These are phyloP conservation scores for Colletotrichum spinosum DNA, from an alignment of 2,329 filamentous ascomycete species.

Conservation along the genomic window DNA sequence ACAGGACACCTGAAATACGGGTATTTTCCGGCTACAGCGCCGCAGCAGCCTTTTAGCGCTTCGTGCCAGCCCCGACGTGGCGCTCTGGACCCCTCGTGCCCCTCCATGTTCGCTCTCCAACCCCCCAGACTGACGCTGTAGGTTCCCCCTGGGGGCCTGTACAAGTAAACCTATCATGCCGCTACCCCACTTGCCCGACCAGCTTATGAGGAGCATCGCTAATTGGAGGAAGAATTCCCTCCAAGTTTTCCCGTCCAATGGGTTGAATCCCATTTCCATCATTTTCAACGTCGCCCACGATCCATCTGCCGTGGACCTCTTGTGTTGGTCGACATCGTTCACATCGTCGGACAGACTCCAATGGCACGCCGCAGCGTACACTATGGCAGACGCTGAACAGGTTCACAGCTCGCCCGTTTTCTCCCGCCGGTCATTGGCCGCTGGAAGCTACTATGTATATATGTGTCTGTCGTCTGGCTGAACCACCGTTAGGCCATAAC, in stretches of 20 bases:
- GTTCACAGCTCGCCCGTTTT: not conserved
- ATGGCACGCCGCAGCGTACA: not conserved
- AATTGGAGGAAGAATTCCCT: conserved; percentile 32
- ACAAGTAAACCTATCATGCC: too few species aligned
- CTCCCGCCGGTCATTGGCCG: conserved; percentile 1
- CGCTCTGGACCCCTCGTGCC: conserved; percentile 18
- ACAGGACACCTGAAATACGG: not conserved
- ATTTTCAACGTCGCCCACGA: conserved; percentile 6
- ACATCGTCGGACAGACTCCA: not conserved
- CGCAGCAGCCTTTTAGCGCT: not conserved
- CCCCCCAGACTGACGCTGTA: conserved; percentile 6
- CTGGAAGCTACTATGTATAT: not conserved
- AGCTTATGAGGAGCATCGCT: not conserved
- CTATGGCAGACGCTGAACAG: not conserved
- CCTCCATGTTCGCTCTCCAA: conserved; percentile 24
- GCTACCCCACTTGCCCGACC: conserved; percentile 18
- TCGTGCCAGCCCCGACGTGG: conserved; percentile 11
- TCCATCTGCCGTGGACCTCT: conserved; percentile 3
- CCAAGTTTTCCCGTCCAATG: conserved; percentile 33
- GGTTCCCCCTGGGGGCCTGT: too few species aligned
- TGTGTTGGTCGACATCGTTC: not conserved
- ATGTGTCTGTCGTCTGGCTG: too few species aligned
- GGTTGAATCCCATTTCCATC: conserved; percentile 13
- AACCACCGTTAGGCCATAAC: too few species aligned
- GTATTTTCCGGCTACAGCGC: conserved; percentile 6